phyloP scores from a whole-genome alignment of 176 grass and related monocot genomes.

The Avena insularis region DNA sequence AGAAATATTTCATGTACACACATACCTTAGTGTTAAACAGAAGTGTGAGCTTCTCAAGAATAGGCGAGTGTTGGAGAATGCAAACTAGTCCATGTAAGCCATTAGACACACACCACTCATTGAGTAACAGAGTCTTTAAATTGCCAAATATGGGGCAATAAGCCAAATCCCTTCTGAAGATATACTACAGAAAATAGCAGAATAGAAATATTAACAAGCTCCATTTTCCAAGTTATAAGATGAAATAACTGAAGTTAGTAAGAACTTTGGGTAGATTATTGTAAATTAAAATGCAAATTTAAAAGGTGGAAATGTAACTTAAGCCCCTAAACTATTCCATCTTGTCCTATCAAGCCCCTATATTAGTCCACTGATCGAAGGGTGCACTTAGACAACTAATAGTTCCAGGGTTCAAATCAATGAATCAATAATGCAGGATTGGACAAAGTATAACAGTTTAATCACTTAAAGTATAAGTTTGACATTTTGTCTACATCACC shows the following conservation, averaged over 20 bases:
- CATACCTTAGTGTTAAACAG: not conserved
- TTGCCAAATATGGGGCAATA: not conserved
- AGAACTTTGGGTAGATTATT: not conserved
- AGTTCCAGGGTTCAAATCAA: not conserved
- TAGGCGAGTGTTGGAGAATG: not conserved
- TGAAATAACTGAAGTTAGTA: not conserved
- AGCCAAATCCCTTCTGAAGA: constrained; percentile 8
- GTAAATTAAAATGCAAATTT: too few species aligned
- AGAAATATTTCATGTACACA: not conserved
- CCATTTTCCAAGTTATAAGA: not conserved
- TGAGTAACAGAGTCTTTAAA: not conserved
- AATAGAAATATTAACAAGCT: not conserved
- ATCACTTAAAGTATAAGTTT: not conserved
- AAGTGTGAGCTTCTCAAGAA: constrained; percentile 2
- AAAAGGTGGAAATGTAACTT: too few species aligned
- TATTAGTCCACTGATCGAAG: not conserved
- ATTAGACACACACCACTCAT: not conserved
- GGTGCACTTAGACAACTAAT: not conserved
- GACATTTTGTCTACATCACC: not conserved
- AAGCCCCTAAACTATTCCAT: not conserved
- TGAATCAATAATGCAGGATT: too few species aligned
- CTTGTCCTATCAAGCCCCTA: not conserved
- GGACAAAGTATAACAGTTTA: not conserved
- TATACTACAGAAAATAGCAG: not conserved
- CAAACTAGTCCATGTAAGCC: not conserved